phyloP scores from a whole-genome alignment of 2,329 filamentous ascomycete genomes.

The Fusarium sp. region DNA sequence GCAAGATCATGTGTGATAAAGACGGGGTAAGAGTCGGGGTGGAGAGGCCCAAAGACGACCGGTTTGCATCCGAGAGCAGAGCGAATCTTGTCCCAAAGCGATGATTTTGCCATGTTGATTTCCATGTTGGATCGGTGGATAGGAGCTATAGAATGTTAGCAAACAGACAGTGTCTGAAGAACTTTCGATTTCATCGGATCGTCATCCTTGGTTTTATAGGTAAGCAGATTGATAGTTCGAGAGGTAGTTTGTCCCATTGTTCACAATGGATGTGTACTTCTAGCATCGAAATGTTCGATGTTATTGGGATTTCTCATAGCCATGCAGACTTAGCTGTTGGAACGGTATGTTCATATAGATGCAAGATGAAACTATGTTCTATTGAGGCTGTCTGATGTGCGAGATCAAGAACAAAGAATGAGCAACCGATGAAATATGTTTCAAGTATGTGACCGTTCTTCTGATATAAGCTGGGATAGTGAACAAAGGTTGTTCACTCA shows the following conservation, averaged over 20 bases:
- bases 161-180: neutral
- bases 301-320: neutral
- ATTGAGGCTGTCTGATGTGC: neutral
- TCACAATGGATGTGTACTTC: neutral
- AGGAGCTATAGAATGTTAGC: neutral
- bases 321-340: too few relatives aligned
- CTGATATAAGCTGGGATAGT: neutral
- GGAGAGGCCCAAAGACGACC: constrained; percentile 6
- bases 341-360: too few relatives aligned
- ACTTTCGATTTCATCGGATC: neutral
- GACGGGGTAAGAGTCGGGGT: constrained; percentile 13
- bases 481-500: neutral
- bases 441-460: neutral
- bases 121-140: neutral
- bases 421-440: neutral
- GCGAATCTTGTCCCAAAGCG: constrained; percentile 4
- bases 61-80: constrained; percentile 4
- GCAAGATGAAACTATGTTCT: neutral
- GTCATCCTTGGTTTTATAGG: constrained; percentile 1
- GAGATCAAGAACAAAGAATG: neutral
- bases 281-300: neutral
- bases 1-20: constrained; percentile 21
- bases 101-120: neutral
- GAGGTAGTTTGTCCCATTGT: neutral
- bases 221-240: neutral